These are phyloP conservation scores for Cercospora brassicicola DNA, from an alignment of 2,329 filamentous ascomycete genomes.

Conservation along the genomic window DNA sequence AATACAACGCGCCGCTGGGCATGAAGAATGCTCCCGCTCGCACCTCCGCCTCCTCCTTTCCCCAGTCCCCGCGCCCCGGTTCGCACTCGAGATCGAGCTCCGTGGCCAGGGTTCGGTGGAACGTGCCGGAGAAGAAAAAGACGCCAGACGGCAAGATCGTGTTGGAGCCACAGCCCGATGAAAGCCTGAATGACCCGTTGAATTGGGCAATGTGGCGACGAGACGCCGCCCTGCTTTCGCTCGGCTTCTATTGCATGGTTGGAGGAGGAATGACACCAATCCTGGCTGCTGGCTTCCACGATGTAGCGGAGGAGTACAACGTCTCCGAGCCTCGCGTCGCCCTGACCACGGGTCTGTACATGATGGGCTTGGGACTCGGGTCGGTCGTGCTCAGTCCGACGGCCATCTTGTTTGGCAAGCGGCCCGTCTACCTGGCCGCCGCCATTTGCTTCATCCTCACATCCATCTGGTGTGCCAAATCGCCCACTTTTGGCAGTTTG, in stretches of 20 bases:
- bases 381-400: constrained; percentile 84
- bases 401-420: constrained; percentile 85
- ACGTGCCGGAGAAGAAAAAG: constrained; percentile 61
- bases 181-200: constrained; percentile 83
- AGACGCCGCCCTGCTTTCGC: constrained; percentile 73
- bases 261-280: constrained; percentile 91
- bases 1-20: constrained; percentile 63
- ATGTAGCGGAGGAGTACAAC: constrained; percentile 68
- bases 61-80: constrained; percentile 39
- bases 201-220: constrained; percentile 86
- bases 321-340: constrained; percentile 73
- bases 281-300: constrained; percentile 82
- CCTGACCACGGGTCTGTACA: constrained; percentile 86
- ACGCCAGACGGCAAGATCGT: constrained; percentile 82
- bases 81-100: constrained; percentile 16
- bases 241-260: constrained; percentile 90
- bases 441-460: constrained; percentile 74
- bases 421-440: constrained; percentile 81
- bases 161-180: constrained; percentile 86
- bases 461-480: constrained; percentile 81
- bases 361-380: constrained; percentile 87
- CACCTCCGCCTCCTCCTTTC: constrained; percentile 57
- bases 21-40: constrained; percentile 63
- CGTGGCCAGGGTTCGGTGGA: constrained; percentile 11
- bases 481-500: constrained; percentile 76